These are phyloP conservation scores for Podospora tetraspora DNA, from an alignment of 495 filamentous ascomycete genomes.

Conservation along the genomic window DNA sequence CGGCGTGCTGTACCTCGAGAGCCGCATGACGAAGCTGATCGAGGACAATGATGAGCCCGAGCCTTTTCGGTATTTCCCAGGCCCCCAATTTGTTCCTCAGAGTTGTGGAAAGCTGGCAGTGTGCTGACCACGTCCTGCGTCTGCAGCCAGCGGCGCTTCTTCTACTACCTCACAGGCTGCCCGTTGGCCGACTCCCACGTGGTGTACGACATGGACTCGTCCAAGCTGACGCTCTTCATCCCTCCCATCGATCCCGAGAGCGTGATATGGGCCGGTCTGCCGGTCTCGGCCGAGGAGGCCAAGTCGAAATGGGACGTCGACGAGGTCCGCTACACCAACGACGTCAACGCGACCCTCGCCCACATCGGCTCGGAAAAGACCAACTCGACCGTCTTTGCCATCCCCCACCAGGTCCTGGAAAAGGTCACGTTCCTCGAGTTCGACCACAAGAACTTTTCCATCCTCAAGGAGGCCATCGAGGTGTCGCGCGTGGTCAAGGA, in stretches of 20 bases:
- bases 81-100: neutral
- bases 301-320: constrained; percentile 77
- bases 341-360: constrained; percentile 62
- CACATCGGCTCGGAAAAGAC: constrained; percentile 36
- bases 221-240: constrained; percentile 82
- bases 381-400: constrained; percentile 58
- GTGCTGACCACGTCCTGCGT: constrained; percentile 13
- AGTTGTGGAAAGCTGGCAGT: too few species aligned
- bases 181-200: constrained; percentile 74
- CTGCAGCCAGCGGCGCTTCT: constrained; percentile 75
- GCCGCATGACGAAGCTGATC: constrained; percentile 65
- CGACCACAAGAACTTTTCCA: constrained; percentile 51
- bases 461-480: constrained; percentile 73
- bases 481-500: constrained; percentile 75
- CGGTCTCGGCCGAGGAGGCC: constrained; percentile 70
- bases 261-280: constrained; percentile 95
- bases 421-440: constrained; percentile 60
- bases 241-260: constrained; percentile 80
- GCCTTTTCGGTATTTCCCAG: constrained; percentile 61
- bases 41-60: constrained; percentile 78
- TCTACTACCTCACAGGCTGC: constrained; percentile 94
- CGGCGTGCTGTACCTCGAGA: constrained; percentile 81
- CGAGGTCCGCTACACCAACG: constrained; percentile 59
- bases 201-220: constrained; percentile 68
- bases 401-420: constrained; percentile 64